Base-by-base conservation (phyloP, 805 yeast genomes). In the Brettanomyces sp. region DNA sequence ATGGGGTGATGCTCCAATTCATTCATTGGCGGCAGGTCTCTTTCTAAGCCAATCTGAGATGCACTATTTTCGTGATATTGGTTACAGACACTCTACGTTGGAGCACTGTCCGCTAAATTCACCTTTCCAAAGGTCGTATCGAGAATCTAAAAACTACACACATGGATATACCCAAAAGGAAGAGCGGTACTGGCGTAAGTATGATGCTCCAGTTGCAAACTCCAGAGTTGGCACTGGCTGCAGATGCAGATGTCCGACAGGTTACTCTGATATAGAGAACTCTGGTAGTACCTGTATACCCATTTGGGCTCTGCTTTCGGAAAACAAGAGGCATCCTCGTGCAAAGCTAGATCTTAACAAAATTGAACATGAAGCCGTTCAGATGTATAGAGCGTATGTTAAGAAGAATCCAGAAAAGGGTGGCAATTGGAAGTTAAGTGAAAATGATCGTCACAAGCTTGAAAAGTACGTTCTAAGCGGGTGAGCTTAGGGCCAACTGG, bases 1-100 rank as follows among this genome's bases (percentile, higher is more conserved):
- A 57, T 91, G 98, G 98, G 98, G 98, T 2, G 98, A 91, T 70
- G 96, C 97, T 0, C 96, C 97, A 0, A 80, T 91, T 4, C 97
- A 89, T 61, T 82, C 96, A 0, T 64, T 93, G 22, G 98, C 95
- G 0, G 77, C 85, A 4, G 91, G 88, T 0, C 71, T 93, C 74
- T 70, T 85, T 55, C 66, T 90, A 38, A 72, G 83, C 48, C 62
- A 80, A 3, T 67, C 75, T 2, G 86, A 90, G 47, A 68, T 91
- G 8, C 97, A 91, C 64, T 91, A 89, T 64, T 91, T 91, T 66
- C 69, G 96, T 51, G 97, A 91, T 58, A 82, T 91, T 52, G 98
- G 98, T 0, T 91, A 90, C 64, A 72, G 77, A 47, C 97, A 91
- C 60, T 76, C 91, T 1, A 76, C 83, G 0, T 67, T 89, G 45